These are phyloP conservation scores for Suillus brevipes DNA, from an alignment of 768 basidiomycete genomes.

Conservation along the genomic window DNA sequence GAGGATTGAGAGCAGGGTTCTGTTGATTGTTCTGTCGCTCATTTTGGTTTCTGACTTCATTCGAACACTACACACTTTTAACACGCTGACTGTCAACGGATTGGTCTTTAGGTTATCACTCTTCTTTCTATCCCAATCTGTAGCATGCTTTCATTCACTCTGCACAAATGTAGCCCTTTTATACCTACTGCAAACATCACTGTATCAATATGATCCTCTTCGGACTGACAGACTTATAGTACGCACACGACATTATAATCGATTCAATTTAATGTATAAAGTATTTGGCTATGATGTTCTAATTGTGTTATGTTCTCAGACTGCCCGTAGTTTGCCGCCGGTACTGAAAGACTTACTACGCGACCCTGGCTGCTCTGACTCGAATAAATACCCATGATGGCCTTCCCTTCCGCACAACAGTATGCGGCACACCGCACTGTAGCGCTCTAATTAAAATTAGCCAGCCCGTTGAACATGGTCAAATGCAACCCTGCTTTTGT, in stretches of 20 bases:
- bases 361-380: not conserved
- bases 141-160: constrained; percentile 11
- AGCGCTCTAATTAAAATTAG: not conserved
- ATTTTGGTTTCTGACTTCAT: constrained; percentile 18
- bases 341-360: not conserved
- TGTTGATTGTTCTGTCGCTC: not conserved
- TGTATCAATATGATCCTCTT: constrained; percentile 6
- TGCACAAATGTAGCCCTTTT: constrained; percentile 13
- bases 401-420: not conserved
- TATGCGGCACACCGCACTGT: not conserved
- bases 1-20: constrained; percentile 48
- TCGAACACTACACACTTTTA: constrained; percentile 6
- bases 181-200: not conserved
- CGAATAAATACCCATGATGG: not conserved
- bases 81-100: not conserved
- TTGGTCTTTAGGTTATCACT: not conserved
- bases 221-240: not conserved
- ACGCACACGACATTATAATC: not conserved
- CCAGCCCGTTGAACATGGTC: not conserved
- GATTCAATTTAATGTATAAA: not conserved
- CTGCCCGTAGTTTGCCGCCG: not conserved
- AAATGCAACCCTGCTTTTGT: not conserved
- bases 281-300: not conserved
- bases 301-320: not conserved
- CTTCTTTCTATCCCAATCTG: not conserved